A percentile compares a stretch with the other conserved stretches of the same genome.
Conservation (phyloP, 2,329 filamentous ascomycete genomes). For the Fusarium beomiforme region DNA sequence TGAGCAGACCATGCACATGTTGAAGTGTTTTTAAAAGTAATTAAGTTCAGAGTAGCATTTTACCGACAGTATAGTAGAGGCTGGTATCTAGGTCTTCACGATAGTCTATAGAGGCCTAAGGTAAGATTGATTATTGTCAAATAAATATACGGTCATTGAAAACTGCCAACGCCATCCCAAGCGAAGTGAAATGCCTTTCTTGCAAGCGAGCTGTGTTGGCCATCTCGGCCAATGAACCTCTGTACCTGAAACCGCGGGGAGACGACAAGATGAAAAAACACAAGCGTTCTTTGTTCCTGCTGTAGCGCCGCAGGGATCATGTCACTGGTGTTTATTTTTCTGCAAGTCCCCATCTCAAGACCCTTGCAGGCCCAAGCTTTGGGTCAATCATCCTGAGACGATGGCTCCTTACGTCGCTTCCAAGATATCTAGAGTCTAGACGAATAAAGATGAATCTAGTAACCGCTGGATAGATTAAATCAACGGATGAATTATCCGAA, state of each 20-base stretch:
- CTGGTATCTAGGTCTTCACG: not conserved
- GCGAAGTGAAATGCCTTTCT: constrained; percentile 1
- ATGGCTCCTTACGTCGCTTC: not conserved
- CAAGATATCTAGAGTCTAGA: not conserved
- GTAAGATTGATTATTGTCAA: not conserved
- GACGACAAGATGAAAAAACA: constrained; percentile 17
- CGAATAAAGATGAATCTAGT: not conserved
- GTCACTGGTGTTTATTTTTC: constrained; percentile 22
- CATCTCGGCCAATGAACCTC: constrained; percentile 23
- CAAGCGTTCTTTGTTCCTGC: constrained; percentile 29
- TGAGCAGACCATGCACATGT: constrained; percentile 23
- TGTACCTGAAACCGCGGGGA: constrained; percentile 39
- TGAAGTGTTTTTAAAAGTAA: not conserved
- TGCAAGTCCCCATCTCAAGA: constrained; percentile 10
- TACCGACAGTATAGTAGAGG: not conserved
- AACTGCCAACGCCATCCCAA: not conserved
- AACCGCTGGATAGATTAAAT: not conserved
- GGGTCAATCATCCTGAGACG: constrained; percentile 9
- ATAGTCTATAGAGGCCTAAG: not conserved
- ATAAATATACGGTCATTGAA: not conserved
- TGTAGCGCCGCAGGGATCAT: constrained; percentile 26
- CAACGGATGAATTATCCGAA: not conserved
- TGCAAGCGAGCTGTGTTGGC: not conserved
- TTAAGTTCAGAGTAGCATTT: not conserved
- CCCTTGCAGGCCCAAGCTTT: not conserved